phyloP scores from a whole-genome alignment of 306 rosid species.

The Prosopis cineraria region DNA sequence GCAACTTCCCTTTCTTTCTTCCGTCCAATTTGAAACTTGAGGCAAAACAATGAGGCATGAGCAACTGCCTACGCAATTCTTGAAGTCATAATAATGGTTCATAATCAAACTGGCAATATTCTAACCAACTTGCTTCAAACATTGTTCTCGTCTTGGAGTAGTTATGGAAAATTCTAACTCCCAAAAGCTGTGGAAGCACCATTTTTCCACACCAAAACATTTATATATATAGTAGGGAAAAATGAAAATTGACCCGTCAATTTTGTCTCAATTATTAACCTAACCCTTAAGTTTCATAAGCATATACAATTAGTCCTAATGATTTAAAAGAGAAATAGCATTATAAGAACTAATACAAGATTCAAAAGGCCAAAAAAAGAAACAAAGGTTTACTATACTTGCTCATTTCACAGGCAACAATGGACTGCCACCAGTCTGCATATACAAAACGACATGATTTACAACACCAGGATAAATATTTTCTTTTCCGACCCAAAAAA shows the following conservation, averaged over 20 bases:
- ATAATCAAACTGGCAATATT: too few relatives aligned
- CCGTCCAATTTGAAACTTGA: background rate
- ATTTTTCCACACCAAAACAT: background rate
- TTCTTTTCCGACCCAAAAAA: background rate
- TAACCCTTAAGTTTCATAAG: too few relatives aligned
- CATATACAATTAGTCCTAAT: too few relatives aligned
- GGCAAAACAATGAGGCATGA: background rate
- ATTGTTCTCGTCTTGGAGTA: background rate
- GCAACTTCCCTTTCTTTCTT: background rate
- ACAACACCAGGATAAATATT: background rate
- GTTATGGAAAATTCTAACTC: background rate
- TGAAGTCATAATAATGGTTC: background rate
- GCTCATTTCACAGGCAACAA: constrained; percentile 12
- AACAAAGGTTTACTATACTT: background rate
- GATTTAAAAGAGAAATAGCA: too few relatives aligned
- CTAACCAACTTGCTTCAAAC: background rate
- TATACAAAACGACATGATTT: constrained; percentile 23
- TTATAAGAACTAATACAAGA: too few relatives aligned
- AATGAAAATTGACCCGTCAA: too few relatives aligned
- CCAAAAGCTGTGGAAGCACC: background rate
- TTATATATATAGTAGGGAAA: too few relatives aligned
- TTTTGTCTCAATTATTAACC: too few relatives aligned
- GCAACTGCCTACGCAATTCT: background rate
- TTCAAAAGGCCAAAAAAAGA: background rate
- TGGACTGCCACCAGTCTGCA: background rate